phyloP scores from a whole-genome alignment of 2,329 filamentous ascomycete species.

The Neonectria magnoliae region DNA sequence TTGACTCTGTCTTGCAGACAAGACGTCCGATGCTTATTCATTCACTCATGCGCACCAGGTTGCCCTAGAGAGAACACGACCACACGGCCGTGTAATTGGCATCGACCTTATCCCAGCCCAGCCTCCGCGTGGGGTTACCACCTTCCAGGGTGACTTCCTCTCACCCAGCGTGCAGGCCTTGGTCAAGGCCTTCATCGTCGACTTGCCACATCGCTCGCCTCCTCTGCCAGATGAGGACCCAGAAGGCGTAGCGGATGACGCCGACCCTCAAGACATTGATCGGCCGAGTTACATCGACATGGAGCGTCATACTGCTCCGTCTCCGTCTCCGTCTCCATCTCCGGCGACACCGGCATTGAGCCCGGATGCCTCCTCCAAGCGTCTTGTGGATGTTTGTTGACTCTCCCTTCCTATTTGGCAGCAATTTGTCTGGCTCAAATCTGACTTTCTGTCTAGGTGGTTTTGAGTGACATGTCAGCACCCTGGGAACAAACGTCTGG shows the following conservation, averaged over 20 bases:
- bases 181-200: slow-evolving; percentile 78
- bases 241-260: slow-evolving; percentile 31
- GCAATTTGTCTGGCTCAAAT: background rate
- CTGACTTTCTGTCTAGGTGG: slow-evolving; percentile 63
- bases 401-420: background rate
- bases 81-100: slow-evolving; percentile 82
- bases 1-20: background rate
- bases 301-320: slow-evolving; percentile 57
- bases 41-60: slow-evolving; percentile 63
- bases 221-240: slow-evolving; percentile 14
- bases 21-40: background rate
- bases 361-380: slow-evolving; percentile 40
- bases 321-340: slow-evolving; percentile 1
- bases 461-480: slow-evolving; percentile 98
- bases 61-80: slow-evolving; percentile 79
- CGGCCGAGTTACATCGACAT: slow-evolving; percentile 73
- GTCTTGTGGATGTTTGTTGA: slow-evolving; percentile 74
- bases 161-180: slow-evolving; percentile 77
- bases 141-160: slow-evolving; percentile 94
- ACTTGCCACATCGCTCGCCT: slow-evolving; percentile 54
- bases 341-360: slow-evolving; percentile 1
- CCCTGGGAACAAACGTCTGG: slow-evolving; percentile 87
- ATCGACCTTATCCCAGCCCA: slow-evolving; percentile 95
- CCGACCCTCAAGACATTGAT: slow-evolving; percentile 41
- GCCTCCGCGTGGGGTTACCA: slow-evolving; percentile 90